A percentile compares a stretch with the other conserved stretches of the same genome.
Evolutionary conservation across 805 yeast genomes (phyloP).

Genomic region (Hanseniaspora meyeri): DNA sequence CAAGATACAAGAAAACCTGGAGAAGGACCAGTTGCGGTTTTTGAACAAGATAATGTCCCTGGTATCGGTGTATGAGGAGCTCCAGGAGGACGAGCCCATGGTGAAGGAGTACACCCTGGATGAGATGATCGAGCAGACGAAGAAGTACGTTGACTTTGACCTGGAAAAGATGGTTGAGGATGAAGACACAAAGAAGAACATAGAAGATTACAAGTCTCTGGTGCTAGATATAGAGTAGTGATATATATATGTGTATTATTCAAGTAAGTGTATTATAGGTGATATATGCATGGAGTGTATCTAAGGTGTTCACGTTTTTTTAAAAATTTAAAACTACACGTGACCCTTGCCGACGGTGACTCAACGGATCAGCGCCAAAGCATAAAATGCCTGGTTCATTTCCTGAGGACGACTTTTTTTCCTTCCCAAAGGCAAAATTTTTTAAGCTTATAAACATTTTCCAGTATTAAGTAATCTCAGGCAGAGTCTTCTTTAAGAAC

Average conservation of each 20-base stretch:
- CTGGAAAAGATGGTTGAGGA: neutral
- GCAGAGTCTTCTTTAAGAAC: too few relatives aligned
- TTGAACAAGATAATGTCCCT: slow-evolving; percentile 6
- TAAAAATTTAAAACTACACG: too few relatives aligned
- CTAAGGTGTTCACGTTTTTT: too few relatives aligned
- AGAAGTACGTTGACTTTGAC: neutral
- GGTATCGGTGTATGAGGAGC: neutral
- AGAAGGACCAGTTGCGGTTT: neutral
- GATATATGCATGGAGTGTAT: too few relatives aligned
- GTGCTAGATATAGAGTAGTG: neutral
- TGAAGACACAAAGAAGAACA: neutral
- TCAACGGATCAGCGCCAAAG: too few relatives aligned
- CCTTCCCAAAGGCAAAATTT: too few relatives aligned
- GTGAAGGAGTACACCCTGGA: neutral
- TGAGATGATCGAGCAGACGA: neutral
- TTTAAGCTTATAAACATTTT: too few relatives aligned
- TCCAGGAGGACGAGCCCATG: neutral
- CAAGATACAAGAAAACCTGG: slow-evolving; percentile 5
- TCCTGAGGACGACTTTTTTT: too few relatives aligned
- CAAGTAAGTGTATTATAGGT: neutral
- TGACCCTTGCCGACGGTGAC: too few relatives aligned
- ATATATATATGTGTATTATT: neutral
- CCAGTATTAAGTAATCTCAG: too few relatives aligned
- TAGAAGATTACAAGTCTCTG: neutral
- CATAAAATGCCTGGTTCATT: too few relatives aligned